A percentile compares a stretch with the other conserved stretches of the same genome.
Evolutionary conservation across 345 rosid genomes (phyloP).

Genomic region (Conringia planisiliqua): DNA sequence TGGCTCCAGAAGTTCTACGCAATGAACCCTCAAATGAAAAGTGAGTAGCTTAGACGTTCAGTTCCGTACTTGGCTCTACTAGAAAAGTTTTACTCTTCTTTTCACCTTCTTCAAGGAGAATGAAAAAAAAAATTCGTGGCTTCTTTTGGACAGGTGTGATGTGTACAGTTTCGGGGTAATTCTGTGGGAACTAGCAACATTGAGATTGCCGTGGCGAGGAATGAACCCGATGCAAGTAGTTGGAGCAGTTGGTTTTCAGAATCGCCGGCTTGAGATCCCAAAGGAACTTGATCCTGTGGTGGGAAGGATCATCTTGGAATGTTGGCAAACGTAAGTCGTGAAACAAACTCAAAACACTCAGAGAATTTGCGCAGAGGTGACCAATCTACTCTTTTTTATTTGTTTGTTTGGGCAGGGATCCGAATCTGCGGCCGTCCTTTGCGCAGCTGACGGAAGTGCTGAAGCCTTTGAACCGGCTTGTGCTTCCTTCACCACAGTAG

Average conservation of each 20-base stretch:
- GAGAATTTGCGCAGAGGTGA: background rate
- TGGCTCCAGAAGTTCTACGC: conserved; percentile 99
- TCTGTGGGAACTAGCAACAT: conserved; percentile 97
- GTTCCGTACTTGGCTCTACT: background rate
- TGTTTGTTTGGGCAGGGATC: conserved; percentile 54
- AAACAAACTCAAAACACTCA: background rate
- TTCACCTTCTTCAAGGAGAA: background rate
- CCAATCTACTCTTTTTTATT: background rate
- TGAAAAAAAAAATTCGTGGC: background rate
- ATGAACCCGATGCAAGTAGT: conserved; percentile 99
- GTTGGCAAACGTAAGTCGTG: conserved; percentile 90
- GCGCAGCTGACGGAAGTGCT: conserved; percentile 68
- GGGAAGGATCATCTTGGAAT: conserved; percentile 76
- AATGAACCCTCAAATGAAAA: conserved; percentile 94
- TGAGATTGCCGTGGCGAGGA: conserved; percentile 92
- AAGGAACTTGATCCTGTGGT: conserved; percentile 93
- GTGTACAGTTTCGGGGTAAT: conserved; percentile 97
- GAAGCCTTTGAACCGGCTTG: conserved; percentile 80
- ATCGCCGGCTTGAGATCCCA: conserved; percentile 90
- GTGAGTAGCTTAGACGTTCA: conserved; percentile 47
- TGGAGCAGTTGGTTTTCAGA: conserved; percentile 99
- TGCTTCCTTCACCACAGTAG: conserved; percentile 44
- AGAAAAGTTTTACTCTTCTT: background rate
- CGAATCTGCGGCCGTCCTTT: conserved; percentile 87
- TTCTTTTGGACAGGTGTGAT: conserved; percentile 69